Conservation (phyloP, 1,284 basidiomycete genomes). For the Earliella scabrosa region DNA sequence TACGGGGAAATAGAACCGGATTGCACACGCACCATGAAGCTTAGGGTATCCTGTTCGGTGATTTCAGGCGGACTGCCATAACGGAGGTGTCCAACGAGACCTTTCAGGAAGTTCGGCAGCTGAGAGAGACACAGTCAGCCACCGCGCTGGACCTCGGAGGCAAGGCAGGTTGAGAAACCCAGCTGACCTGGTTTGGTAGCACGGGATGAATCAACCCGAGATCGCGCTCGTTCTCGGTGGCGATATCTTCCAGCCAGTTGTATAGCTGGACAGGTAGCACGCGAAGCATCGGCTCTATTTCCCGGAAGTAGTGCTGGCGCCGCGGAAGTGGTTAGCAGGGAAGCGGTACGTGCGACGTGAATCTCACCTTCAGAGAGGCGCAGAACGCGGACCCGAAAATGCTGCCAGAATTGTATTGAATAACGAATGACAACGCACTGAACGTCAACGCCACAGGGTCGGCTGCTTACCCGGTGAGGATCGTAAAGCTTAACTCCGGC, state of each 20-base stretch:
- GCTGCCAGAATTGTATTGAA: slow-evolving; percentile 18
- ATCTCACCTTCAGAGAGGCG: slow-evolving; percentile 41
- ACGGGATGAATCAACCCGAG: slow-evolving; percentile 45
- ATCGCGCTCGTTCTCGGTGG: slow-evolving; percentile 39
- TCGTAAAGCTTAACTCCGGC: slow-evolving; percentile 44
- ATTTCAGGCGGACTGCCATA: slow-evolving; percentile 38
- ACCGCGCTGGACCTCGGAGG: neutral
- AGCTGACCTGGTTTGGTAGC: slow-evolving; percentile 38
- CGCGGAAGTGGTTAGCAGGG: neutral
- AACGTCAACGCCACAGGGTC: neutral
- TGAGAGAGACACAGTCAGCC: slow-evolving; percentile 18
- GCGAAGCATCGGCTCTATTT: slow-evolving; percentile 41
- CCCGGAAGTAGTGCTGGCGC: slow-evolving; percentile 41
- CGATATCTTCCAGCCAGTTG: slow-evolving; percentile 38
- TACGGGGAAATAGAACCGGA: neutral
- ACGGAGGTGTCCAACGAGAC: slow-evolving; percentile 39
- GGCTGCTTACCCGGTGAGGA: slow-evolving; percentile 41
- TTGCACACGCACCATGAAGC: slow-evolving; percentile 39
- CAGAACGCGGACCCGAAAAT: slow-evolving; percentile 49
- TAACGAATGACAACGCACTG: too few species aligned
- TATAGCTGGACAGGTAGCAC: slow-evolving; percentile 40
- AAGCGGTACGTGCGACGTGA: neutral
- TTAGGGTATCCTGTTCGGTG: slow-evolving; percentile 39
- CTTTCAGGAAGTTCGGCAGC: slow-evolving; percentile 46
- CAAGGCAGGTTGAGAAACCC: neutral